A percentile compares a stretch with the other conserved stretches of the same genome.
These are phyloP conservation scores for Aspergillus proliferans DNA, from an alignment of 2,329 filamentous ascomycete genomes.

Conservation along the genomic window DNA sequence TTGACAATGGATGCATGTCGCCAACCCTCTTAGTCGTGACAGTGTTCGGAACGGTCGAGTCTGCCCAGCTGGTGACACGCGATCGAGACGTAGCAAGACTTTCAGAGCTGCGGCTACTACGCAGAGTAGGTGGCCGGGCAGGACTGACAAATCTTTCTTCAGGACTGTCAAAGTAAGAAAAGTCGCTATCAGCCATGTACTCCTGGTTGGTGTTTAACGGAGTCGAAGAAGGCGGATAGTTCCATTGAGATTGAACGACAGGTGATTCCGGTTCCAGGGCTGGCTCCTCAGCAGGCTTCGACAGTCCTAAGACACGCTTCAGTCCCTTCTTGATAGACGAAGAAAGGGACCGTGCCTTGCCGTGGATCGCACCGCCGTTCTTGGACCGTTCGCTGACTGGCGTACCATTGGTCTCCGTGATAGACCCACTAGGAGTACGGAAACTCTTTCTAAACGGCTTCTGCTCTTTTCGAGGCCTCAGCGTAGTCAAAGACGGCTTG, in stretches of 20 bases:
- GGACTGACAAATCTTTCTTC: neutral
- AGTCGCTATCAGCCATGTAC: neutral
- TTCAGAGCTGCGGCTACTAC: constrained; percentile 23
- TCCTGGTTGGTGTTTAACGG: constrained; percentile 5
- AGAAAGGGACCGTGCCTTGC: constrained; percentile 35
- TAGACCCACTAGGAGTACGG: constrained; percentile 21
- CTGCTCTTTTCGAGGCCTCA: constrained; percentile 22
- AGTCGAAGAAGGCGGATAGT: neutral
- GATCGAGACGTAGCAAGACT: constrained; percentile 34
- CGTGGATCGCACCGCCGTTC: constrained; percentile 8
- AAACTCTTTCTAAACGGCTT: constrained; percentile 34
- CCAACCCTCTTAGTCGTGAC: constrained; percentile 26
- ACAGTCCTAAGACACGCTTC: constrained; percentile 35
- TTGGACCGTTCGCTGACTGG: constrained; percentile 5
- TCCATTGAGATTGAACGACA: constrained; percentile 12
- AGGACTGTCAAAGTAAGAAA: neutral
- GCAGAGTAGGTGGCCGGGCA: constrained; percentile 15
- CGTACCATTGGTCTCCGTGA: constrained; percentile 8
- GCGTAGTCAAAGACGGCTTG: constrained; percentile 16
- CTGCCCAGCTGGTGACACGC: constrained; percentile 45
- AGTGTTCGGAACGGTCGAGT: constrained; percentile 41
- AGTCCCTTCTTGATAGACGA: constrained; percentile 37
- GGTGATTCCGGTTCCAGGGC: neutral
- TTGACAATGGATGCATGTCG: constrained; percentile 34
- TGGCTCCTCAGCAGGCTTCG: constrained; percentile 12